Conservation (phyloP, 192 early-diverging fungal species). For the Podila minutissima region DNA sequence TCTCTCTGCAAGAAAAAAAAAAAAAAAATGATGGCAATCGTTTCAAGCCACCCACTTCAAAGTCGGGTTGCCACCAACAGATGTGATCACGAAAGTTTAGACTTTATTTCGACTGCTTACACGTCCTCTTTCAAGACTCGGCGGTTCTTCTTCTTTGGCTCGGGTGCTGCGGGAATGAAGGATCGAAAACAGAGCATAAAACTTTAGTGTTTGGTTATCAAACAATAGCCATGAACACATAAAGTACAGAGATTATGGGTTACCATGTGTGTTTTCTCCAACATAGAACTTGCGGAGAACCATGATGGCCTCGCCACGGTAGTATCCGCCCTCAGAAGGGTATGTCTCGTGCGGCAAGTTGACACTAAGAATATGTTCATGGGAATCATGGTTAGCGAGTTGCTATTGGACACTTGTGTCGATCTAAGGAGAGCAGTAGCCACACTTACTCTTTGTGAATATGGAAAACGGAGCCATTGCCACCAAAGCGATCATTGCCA, state of each 20-base stretch:
- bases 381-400: background rate
- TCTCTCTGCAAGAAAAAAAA: too few relatives aligned
- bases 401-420: background rate
- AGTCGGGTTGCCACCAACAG: too few relatives aligned
- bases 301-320: slow-evolving; percentile 84
- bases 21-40: too few relatives aligned
- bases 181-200: background rate
- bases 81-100: too few relatives aligned
- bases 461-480: slow-evolving; percentile 89
- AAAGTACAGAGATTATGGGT: background rate
- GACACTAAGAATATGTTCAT: slow-evolving; percentile 4
- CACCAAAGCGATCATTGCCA: slow-evolving; percentile 96
- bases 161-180: slow-evolving; percentile 70
- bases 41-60: too few relatives aligned
- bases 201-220: background rate
- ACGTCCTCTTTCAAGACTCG: slow-evolving; percentile 81
- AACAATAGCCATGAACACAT: background rate
- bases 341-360: slow-evolving; percentile 61
- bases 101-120: background rate
- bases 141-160: slow-evolving; percentile 88
- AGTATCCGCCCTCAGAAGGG: slow-evolving; percentile 73
- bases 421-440: background rate
- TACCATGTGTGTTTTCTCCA: slow-evolving; percentile 89
- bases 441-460: slow-evolving; percentile 78
- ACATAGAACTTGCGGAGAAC: slow-evolving; percentile 93